Conservation (phyloP, 352 stramenopile species). For the Globisporangium paroecandrum region DNA sequence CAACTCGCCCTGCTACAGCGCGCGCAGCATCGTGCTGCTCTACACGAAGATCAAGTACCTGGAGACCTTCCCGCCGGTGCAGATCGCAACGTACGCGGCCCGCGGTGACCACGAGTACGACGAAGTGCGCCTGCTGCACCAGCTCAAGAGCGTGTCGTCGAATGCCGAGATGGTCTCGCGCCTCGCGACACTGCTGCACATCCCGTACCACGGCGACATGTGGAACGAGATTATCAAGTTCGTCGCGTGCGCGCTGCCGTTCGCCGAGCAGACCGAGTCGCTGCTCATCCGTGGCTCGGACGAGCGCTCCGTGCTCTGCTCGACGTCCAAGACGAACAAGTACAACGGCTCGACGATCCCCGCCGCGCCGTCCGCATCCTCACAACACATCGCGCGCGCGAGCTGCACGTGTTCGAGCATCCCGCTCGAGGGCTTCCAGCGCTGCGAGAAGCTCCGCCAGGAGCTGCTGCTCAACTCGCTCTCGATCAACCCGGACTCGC, state of each 20-base stretch:
- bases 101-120: conserved; percentile 46
- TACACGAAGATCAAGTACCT: conserved; percentile 86
- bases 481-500: conserved; percentile 79
- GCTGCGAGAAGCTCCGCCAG: conserved; percentile 63
- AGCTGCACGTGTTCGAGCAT: conserved; percentile 88
- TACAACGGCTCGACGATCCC: conserved; percentile 83
- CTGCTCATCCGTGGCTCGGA: conserved; percentile 82
- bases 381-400: conserved; percentile 58
- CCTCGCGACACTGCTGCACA: conserved; percentile 60
- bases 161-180: conserved; percentile 62
- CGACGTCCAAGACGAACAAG: conserved; percentile 83
- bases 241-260: conserved; percentile 66
- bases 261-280: conserved; percentile 82
- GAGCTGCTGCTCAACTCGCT: conserved; percentile 75
- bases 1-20: conserved; percentile 78
- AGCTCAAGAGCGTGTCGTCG: conserved; percentile 55
- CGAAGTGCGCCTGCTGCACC: conserved; percentile 65
- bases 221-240: conserved; percentile 83
- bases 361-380: conserved; percentile 23
- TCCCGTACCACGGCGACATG: conserved; percentile 63
- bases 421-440: conserved; percentile 54
- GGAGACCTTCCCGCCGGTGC: conserved; percentile 56
- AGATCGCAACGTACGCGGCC: conserved; percentile 60
- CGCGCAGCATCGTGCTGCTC: conserved; percentile 70
- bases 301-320: conserved; percentile 75